Evolutionary conservation across 2,329 filamentous ascomycete species (phyloP), one percentile per base, ranked within the genome.

Genomic region (Cladophialophora carrionii): DNA sequence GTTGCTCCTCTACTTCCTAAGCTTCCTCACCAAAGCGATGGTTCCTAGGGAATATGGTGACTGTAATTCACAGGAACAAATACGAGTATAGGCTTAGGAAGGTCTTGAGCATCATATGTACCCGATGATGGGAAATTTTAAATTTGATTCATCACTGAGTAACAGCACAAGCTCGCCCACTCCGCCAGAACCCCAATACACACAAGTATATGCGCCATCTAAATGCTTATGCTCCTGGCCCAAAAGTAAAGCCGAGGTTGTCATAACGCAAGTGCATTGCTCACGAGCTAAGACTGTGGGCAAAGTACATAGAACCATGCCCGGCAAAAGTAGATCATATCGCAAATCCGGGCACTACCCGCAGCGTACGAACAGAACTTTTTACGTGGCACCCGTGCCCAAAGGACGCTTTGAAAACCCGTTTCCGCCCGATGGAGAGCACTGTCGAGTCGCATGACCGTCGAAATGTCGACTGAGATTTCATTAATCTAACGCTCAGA

Each of bases 401-500:
- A 43, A 20, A 43, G 17, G 17, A 6, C 37, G 37, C 37, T 17
- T 17, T 43, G 37, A 43, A 43, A n/a, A n/a, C 7, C 37, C 37
- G 4, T 43, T 43, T 43, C 37, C 17, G 17, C 37, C 37, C 3
- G 37, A 8, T 43, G 37, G 17, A 43, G 6, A 43, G 37, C 17
- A 43, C 14, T 14, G 20, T 10, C 48, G 12, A 20, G 17, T 22
- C 7, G 26, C 22, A 20, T 43, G 37, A n/a, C 8, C n/a, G 17
- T 43, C 37, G 17, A 43, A 43, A 17, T 6, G 5, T n/a, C 14
- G 5, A n/a, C 8, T 8, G 17, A 6, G 26, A 58, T 8, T 49
- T 49, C 9, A 46, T 2, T 4, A 51, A 31, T 31, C 48, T 22
- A 41, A 60, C 57, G 56, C 41, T 52, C 46, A 37, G 46, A n/a